phyloP scores from a whole-genome alignment of 2,329 filamentous ascomycete species.

The Ophiobolus disseminans region DNA sequence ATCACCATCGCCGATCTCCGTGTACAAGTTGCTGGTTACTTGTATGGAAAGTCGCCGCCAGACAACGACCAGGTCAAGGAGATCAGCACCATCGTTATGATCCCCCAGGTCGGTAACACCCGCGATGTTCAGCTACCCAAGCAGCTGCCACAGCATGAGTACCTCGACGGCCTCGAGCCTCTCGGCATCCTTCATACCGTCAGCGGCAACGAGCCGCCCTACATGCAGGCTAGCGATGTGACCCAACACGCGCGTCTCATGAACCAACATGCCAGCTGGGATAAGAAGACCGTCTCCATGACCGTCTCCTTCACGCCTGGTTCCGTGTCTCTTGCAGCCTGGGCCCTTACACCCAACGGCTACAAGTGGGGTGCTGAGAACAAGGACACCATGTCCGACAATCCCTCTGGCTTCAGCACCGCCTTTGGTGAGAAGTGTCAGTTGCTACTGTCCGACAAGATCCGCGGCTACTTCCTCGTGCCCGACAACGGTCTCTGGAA shows the following conservation, averaged over 20 bases:
- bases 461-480: constrained; percentile 94
- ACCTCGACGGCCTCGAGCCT: constrained; percentile 84
- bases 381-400: constrained; percentile 89
- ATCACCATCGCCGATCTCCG: constrained; percentile 96
- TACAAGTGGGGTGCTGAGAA: constrained; percentile 98
- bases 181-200: constrained; percentile 95
- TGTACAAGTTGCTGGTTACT: constrained; percentile 93
- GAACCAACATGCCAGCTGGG: constrained; percentile 79
- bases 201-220: constrained; percentile 91
- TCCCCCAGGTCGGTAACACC: constrained; percentile 93
- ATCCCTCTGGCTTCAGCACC: constrained; percentile 91
- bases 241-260: constrained; percentile 92
- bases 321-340: constrained; percentile 91
- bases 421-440: constrained; percentile 96
- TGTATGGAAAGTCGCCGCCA: constrained; percentile 89
- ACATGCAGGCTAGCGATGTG: constrained; percentile 95
- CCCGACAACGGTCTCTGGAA: constrained; percentile 93
- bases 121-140: constrained; percentile 91
- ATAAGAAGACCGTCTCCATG: constrained; percentile 92
- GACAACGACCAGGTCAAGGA: constrained; percentile 98
- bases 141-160: constrained; percentile 89
- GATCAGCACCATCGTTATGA: constrained; percentile 94
- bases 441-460: constrained; percentile 88
- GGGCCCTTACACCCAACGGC: constrained; percentile 87
- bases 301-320: constrained; percentile 96